Evolutionary conservation across 2,329 filamentous ascomycete species (phyloP).

Genomic region (Dothideomycetidae sp.): DNA sequence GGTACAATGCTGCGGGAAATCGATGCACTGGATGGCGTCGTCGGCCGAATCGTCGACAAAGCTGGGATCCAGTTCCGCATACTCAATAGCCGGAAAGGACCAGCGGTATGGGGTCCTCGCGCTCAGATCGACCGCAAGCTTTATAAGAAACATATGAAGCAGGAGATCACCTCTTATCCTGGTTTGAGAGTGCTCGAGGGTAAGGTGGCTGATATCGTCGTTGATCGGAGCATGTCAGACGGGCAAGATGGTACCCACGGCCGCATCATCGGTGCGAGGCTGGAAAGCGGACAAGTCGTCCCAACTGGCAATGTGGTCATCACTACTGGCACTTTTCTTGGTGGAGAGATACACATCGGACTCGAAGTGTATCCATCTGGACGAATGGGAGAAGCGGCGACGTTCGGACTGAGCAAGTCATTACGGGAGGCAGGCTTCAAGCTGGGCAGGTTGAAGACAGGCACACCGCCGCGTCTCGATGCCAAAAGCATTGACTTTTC

Average conservation of each 20-base stretch:
- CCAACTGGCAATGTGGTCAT: conserved; percentile 73
- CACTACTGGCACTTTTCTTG: conserved; percentile 88
- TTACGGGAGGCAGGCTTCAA: conserved; percentile 77
- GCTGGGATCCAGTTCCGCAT: conserved; percentile 88
- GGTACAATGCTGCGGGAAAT: conserved; percentile 92
- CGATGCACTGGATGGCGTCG: conserved; percentile 83
- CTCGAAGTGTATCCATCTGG: conserved; percentile 73
- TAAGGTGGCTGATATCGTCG: conserved; percentile 83
- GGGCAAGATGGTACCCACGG: conserved; percentile 41
- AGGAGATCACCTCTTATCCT: conserved; percentile 64
- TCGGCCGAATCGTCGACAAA: conserved; percentile 80
- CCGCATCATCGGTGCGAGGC: conserved; percentile 67
- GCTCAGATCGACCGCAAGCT: conserved; percentile 88
- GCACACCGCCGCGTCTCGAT: conserved; percentile 79
- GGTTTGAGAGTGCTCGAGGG: conserved; percentile 71
- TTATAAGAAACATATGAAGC: conserved; percentile 82
- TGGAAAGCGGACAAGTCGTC: conserved; percentile 79
- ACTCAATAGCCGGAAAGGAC: conserved; percentile 77
- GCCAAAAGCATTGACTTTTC: conserved; percentile 68
- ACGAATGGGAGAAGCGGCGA: conserved; percentile 85
- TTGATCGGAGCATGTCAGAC: conserved; percentile 41
- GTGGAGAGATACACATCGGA: conserved; percentile 89
- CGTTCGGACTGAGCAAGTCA: conserved; percentile 83
- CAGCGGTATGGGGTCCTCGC: conserved; percentile 90
- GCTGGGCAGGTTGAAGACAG: conserved; percentile 83